phyloP scores from a whole-genome alignment of 441 rosid genomes.

The California macrophylla region DNA sequence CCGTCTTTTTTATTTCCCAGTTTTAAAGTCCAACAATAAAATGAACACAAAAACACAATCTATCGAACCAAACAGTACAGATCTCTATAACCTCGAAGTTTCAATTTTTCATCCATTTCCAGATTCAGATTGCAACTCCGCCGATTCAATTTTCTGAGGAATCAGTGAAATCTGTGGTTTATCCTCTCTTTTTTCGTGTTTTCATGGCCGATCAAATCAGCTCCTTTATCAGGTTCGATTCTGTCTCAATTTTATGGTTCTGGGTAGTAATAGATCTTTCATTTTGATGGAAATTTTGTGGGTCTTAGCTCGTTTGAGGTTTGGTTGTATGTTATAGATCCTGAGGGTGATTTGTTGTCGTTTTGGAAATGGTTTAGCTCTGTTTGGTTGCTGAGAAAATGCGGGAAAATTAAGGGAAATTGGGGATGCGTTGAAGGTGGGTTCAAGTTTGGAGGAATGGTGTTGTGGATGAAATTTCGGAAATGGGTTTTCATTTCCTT shows the following conservation, averaged over 20 bases:
- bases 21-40: neutral
- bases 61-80: neutral
- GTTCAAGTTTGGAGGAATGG: neutral
- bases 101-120: neutral
- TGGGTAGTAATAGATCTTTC: neutral
- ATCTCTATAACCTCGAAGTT: neutral
- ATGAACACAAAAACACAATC: neutral
- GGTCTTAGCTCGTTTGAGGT: conserved; percentile 15
- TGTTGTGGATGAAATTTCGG: neutral
- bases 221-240: conserved; percentile 4
- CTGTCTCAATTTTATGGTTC: neutral
- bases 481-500: neutral
- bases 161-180: neutral
- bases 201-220: conserved; percentile 1
- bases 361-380: neutral
- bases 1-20: neutral
- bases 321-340: conserved; percentile 24
- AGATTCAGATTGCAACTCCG: neutral
- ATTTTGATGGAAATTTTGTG: conserved; percentile 9
- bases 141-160: neutral
- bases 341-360: conserved; percentile 19
- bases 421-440: neutral
- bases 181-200: neutral
- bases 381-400: conserved; percentile 2
- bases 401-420: neutral